A percentile compares a stretch with the other conserved stretches of the same genome.
phyloP scores from a whole-genome alignment of 352 stramenopile genomes.

The Phytophthora chlamydospora region DNA sequence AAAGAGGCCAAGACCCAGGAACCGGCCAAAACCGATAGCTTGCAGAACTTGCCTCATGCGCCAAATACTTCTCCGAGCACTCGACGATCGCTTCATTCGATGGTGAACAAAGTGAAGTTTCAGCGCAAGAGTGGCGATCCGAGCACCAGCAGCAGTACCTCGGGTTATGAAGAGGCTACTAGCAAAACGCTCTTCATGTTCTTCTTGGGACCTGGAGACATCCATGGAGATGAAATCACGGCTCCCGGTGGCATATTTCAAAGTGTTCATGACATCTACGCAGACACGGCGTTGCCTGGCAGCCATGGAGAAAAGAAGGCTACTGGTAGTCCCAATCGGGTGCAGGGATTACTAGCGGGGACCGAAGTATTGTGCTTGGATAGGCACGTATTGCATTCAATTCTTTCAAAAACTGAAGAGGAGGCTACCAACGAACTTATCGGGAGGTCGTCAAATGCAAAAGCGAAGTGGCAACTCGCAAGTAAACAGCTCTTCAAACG shows the following conservation, averaged over 20 bases:
- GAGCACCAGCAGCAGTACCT: conserved; percentile 4
- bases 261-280: conserved; percentile 49
- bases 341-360: background rate
- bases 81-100: conserved; percentile 26
- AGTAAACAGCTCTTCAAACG: conserved; percentile 42
- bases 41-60: background rate
- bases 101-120: conserved; percentile 35
- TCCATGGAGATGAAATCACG: conserved; percentile 62
- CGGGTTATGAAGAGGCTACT: conserved; percentile 19
- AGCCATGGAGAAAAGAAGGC: background rate
- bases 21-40: background rate
- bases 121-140: conserved; percentile 17
- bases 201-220: conserved; percentile 46
- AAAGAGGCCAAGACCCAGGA: conserved; percentile 7
- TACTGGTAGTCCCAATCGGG: background rate
- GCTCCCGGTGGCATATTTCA: conserved; percentile 35
- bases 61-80: conserved; percentile 1
- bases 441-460: conserved; percentile 38
- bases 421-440: conserved; percentile 53
- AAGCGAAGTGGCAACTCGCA: conserved; percentile 57
- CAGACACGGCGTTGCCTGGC: conserved; percentile 15
- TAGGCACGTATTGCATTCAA: conserved; percentile 34
- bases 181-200: conserved; percentile 44
- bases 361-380: conserved; percentile 53
- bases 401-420: conserved; percentile 56